Base-by-base conservation (phyloP, 768 basidiomycete genomes). In the Wakefieldia striispora region DNA sequence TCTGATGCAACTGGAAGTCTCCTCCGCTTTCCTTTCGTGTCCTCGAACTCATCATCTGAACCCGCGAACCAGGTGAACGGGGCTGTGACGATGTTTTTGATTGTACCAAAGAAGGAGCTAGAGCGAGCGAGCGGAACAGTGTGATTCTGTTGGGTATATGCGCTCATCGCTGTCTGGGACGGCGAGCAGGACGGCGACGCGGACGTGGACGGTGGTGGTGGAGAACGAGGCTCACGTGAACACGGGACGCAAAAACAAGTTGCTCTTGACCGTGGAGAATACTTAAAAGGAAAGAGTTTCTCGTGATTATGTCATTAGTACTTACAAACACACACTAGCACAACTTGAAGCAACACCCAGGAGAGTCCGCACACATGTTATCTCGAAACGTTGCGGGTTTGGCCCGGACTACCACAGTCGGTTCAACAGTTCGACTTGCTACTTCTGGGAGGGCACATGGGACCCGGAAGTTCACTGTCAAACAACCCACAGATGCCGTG, bases 61-160 rank as follows among this genome's bases (percentile, higher is more conserved):
- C 72, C 66, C 56, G 78, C 75, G 69, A 85, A 81, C 69, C 78
- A 73, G 42, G 66, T 40, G 55, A 86, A 72, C 39, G 84, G 82
- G 17, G 82, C 80, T 27, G 82, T 78, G 53, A 86, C 83, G 63
- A 85, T 70, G 69, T 74, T 80, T 74, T 79, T 85, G 67, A 86
- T 76, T 40, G 82, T 66, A 43, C 80, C 81, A 37, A 85, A 64
- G 58, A 86, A 73, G 23, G 84, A 84, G 17, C 72, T 78, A n/a
- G 75, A 74, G 56, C 82, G 80, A 56, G 67, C 69, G 38, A 83
- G 61, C 11, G 73, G 54, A 56, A 67, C 47, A 60, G 73, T 37
- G 59, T 55, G 56, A 9, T 54, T 53, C 33, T 63, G 60, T 3
- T 62, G 64, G 55, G 65, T 62, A 58, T 69, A 57, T 0, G 62